A percentile compares a stretch with the other conserved stretches of the same genome.
phyloP scores from a whole-genome alignment of 2,329 filamentous ascomycete genomes.

The Colletotrichum truncatum region DNA sequence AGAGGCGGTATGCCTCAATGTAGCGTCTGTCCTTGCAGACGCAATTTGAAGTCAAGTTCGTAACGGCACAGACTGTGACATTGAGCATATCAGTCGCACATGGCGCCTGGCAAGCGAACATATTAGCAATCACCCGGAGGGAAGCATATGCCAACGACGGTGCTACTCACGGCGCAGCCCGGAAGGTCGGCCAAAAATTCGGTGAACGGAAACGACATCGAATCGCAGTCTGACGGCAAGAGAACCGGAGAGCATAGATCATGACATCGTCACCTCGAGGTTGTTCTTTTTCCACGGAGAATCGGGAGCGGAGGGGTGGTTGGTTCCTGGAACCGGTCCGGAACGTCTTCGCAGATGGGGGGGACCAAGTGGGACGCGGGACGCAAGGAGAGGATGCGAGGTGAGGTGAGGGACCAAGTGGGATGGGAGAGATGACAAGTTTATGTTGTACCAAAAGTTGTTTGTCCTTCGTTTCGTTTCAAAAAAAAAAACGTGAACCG shows the following conservation, averaged over 20 bases:
- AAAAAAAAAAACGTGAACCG: too few species aligned
- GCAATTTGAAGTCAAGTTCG: constrained; percentile 1
- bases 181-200: background rate
- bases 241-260: background rate
- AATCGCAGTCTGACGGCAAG: background rate
- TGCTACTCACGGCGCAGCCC: constrained; percentile 6
- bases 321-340: too few species aligned
- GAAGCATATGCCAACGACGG: background rate
- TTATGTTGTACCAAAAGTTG: too few species aligned
- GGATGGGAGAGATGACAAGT: too few species aligned
- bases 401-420: too few species aligned
- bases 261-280: background rate
- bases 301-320: too few species aligned
- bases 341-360: too few species aligned
- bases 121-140: too few species aligned
- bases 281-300: too few species aligned
- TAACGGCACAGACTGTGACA: constrained; percentile 3
- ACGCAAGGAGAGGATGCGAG: too few species aligned
- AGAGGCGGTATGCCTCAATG: background rate
- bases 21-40: background rate
- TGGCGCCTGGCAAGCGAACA: background rate
- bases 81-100: background rate
- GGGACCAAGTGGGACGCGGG: too few species aligned
- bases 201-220: constrained; percentile 1
- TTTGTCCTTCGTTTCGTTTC: too few species aligned